Conservation (phyloP, 108 stramenopile genomes). For the Nitzschia sp. region DNA sequence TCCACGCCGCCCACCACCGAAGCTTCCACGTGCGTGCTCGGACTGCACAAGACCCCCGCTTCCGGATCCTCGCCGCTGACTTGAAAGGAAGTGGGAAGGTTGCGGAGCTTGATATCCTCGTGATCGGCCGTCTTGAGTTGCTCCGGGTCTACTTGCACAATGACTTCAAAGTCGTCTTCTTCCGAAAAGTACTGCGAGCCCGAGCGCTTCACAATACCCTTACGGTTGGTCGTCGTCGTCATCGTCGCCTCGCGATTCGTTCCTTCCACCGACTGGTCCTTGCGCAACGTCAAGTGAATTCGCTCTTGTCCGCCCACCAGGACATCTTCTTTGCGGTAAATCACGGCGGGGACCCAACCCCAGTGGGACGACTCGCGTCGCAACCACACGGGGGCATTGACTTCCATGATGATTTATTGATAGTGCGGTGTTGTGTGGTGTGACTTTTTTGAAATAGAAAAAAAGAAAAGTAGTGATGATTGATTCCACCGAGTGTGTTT, state of each 20-base stretch:
- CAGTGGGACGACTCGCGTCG: slow-evolving; percentile 75
- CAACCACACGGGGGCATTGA: slow-evolving; percentile 85
- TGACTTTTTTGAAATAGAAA: no score
- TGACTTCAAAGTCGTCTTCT: slow-evolving; percentile 52
- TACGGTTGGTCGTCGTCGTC: slow-evolving; percentile 5
- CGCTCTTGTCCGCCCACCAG: slow-evolving; percentile 52
- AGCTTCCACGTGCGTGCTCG: slow-evolving; percentile 33
- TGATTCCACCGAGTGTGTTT: no score
- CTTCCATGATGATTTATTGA: no score
- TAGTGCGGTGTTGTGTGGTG: no score
- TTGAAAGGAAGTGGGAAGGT: slow-evolving; percentile 57
- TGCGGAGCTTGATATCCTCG: slow-evolving; percentile 77
- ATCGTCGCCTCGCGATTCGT: slow-evolving; percentile 21
- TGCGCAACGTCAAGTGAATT: slow-evolving; percentile 54
- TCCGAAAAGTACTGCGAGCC: slow-evolving; percentile 47
- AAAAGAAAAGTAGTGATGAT: no score
- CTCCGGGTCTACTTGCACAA: slow-evolving; percentile 64
- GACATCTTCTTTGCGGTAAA: slow-evolving; percentile 66
- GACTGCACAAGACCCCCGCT: slow-evolving; percentile 46
- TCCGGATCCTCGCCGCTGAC: slow-evolving; percentile 56
- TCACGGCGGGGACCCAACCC: slow-evolving; percentile 90
- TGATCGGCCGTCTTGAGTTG: slow-evolving; percentile 74
- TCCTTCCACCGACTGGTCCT: slow-evolving; percentile 45
- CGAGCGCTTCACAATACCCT: slow-evolving; percentile 16
- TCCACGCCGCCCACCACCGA: slow-evolving; percentile 64